These are phyloP conservation scores for Saksenaea oblongispora DNA, from an alignment of 371 early-diverging fungal species.

Conservation along the genomic window DNA sequence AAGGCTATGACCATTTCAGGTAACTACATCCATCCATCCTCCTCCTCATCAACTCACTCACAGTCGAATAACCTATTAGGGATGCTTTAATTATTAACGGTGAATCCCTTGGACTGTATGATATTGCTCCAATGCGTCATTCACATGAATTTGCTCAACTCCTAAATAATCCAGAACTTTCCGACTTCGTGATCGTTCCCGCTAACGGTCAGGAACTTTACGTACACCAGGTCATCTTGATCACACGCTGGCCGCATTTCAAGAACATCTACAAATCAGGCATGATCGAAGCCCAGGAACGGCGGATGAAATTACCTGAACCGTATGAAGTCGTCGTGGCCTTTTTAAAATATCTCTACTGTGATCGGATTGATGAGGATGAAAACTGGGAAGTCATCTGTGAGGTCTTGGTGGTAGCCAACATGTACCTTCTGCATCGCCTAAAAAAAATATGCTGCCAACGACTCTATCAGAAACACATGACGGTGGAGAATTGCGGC, in stretches of 20 bases:
- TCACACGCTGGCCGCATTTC: slow-evolving; percentile 77
- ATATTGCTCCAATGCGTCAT: slow-evolving; percentile 49
- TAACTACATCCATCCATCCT: slow-evolving; percentile 14
- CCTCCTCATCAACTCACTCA: too few relatives aligned
- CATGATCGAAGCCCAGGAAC: slow-evolving; percentile 63
- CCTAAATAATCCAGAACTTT: slow-evolving; percentile 58
- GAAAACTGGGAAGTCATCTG: slow-evolving; percentile 50
- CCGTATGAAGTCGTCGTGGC: slow-evolving; percentile 57
- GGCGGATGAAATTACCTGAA: slow-evolving; percentile 62
- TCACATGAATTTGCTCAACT: slow-evolving; percentile 55
- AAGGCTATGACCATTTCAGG: slow-evolving; percentile 65
- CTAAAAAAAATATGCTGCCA: slow-evolving; percentile 63
- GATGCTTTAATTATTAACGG: slow-evolving; percentile 59
- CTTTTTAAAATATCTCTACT: slow-evolving; percentile 68
- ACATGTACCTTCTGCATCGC: slow-evolving; percentile 62
- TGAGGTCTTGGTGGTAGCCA: slow-evolving; percentile 63
- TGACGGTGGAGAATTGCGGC: slow-evolving; percentile 54
- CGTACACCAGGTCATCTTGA: slow-evolving; percentile 66
- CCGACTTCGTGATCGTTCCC: slow-evolving; percentile 62
- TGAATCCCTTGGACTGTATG: slow-evolving; percentile 59
- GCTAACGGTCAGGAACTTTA: slow-evolving; percentile 51
- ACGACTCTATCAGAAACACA: slow-evolving; percentile 48
- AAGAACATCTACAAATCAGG: slow-evolving; percentile 62
- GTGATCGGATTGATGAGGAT: slow-evolving; percentile 56
- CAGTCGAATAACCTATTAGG: slow-evolving; percentile 20